Conservation (phyloP, 1,284 basidiomycete genomes). For the Sanghuangporus sanghuang region DNA sequence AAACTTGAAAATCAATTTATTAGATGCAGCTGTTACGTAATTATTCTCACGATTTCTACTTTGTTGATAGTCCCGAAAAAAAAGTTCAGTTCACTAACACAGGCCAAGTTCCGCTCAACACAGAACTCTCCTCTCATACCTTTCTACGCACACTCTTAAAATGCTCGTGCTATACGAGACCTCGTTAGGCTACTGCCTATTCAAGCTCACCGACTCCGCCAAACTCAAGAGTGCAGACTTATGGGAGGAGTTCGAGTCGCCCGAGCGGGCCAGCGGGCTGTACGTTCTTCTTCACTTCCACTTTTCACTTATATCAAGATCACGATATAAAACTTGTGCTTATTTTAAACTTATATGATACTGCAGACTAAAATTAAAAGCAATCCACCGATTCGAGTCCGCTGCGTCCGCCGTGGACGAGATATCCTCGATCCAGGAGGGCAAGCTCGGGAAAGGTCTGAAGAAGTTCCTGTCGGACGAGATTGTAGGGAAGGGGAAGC, state of each 20-base stretch:
- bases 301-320: background rate
- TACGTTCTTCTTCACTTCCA: constrained; percentile 38
- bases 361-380: constrained; percentile 84
- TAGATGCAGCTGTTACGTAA: background rate
- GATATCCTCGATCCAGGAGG: constrained; percentile 87
- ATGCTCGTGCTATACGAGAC: constrained; percentile 87
- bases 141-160: constrained; percentile 13
- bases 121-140: background rate
- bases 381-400: constrained; percentile 93
- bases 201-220: constrained; percentile 90
- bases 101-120: background rate
- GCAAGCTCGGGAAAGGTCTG: constrained; percentile 88
- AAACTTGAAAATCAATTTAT: no score
- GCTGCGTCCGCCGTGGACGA: constrained; percentile 99
- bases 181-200: constrained; percentile 92
- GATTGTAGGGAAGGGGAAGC: constrained; percentile 83
- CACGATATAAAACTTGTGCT: background rate
- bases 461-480: constrained; percentile 93
- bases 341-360: constrained; percentile 11
- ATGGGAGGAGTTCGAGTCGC: constrained; percentile 89
- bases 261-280: constrained; percentile 90
- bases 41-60: background rate
- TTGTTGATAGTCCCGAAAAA: background rate
- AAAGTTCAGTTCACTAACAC: background rate
- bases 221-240: constrained; percentile 86